A percentile compares a stretch with the other conserved stretches of the same genome.
Conservation (phyloP, 2,329 filamentous ascomycete species). For the Ophiostoma piceae region DNA sequence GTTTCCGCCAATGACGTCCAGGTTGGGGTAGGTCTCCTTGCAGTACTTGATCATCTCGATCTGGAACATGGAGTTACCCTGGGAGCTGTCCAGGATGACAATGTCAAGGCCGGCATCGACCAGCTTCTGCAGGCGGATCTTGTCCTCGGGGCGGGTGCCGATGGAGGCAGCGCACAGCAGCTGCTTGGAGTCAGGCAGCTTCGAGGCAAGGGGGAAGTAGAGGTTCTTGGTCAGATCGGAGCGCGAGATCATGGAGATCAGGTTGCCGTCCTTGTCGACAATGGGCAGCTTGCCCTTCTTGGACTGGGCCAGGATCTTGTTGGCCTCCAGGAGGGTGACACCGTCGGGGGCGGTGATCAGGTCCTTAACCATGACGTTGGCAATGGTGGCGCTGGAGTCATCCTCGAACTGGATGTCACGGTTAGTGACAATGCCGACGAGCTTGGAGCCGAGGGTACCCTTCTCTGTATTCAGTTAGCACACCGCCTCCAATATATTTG, state of each 20-base stretch:
- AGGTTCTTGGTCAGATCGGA: slow-evolving; percentile 99
- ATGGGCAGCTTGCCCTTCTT: slow-evolving; percentile 99
- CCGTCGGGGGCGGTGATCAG: slow-evolving; percentile 82
- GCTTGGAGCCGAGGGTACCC: slow-evolving; percentile 89
- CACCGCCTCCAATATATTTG: not conserved
- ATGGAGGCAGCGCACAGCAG: slow-evolving; percentile 92
- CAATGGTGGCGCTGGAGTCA: slow-evolving; percentile 64
- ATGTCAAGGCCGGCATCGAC: slow-evolving; percentile 94
- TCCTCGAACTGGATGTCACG: slow-evolving; percentile 97
- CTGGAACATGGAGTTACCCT: slow-evolving; percentile 98
- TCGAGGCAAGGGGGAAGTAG: slow-evolving; percentile 92
- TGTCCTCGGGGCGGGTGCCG: slow-evolving; percentile 91
- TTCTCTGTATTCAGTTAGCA: slow-evolving; percentile 60
- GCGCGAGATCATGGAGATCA: slow-evolving; percentile 86
- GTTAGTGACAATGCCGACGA: slow-evolving; percentile 95
- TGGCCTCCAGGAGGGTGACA: slow-evolving; percentile 80
- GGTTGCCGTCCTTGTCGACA: slow-evolving; percentile 74
- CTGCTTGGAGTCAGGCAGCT: slow-evolving; percentile 95
- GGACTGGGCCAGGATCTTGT: slow-evolving; percentile 85
- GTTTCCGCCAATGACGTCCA: slow-evolving; percentile 97
- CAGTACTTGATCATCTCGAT: slow-evolving; percentile 97
- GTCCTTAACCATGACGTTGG: slow-evolving; percentile 94
- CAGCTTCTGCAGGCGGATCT: slow-evolving; percentile 74
- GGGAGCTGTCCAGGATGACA: slow-evolving; percentile 90
- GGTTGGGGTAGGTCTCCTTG: slow-evolving; percentile 75